Conservation (phyloP, 176 grass and related monocot species). For the Carex myosuroides region DNA sequence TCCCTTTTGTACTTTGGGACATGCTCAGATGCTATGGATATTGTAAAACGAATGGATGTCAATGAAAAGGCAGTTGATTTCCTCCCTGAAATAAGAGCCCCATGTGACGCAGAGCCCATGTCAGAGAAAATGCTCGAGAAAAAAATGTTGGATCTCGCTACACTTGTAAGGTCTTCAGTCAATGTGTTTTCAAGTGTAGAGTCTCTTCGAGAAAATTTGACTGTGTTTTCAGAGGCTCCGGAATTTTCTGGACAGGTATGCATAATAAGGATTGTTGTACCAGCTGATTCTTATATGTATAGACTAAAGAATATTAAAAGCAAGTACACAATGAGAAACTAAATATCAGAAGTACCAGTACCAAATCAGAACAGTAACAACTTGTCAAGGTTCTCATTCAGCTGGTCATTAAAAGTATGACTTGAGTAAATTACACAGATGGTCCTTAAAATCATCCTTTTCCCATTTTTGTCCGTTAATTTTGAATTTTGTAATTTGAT, state of each 20-base stretch:
- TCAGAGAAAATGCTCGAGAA: conserved; percentile 43
- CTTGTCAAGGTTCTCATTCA: background rate
- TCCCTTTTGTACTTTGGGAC: conserved; percentile 55
- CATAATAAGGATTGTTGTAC: background rate
- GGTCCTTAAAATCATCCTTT: background rate
- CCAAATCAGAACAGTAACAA: background rate
- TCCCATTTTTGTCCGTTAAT: background rate
- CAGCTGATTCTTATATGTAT: background rate
- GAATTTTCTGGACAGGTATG: conserved; percentile 57
- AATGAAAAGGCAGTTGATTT: conserved; percentile 32
- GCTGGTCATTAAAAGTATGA: background rate
- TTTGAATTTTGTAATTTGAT: background rate
- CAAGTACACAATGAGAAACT: background rate
- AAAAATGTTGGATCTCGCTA: conserved; percentile 44
- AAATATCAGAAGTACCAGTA: background rate
- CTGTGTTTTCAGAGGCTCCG: conserved; percentile 32
- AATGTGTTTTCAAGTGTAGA: conserved; percentile 39
- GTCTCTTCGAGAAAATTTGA: conserved; percentile 46
- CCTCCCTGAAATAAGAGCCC: conserved; percentile 49
- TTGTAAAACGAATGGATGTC: conserved; percentile 39
- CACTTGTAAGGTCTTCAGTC: conserved; percentile 49
- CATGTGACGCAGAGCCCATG: conserved; percentile 25
- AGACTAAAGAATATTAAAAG: background rate
- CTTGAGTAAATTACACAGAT: background rate
- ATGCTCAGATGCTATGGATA: conserved; percentile 38